Evolutionary conservation across 83 land plant species (phyloP).

Genomic region (Picea engelmannii): DNA sequence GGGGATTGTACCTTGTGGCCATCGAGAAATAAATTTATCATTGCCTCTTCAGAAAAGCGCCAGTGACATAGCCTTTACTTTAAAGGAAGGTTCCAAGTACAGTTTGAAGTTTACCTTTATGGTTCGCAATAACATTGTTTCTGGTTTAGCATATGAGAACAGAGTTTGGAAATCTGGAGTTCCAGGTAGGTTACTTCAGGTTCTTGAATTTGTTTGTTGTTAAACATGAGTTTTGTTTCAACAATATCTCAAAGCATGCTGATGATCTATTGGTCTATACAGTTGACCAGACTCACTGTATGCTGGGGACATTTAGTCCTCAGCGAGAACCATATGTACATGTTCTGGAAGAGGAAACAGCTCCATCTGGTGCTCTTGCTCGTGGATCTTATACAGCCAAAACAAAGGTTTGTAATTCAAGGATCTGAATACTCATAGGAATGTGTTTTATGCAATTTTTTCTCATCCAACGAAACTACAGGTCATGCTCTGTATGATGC

Average conservation of each 20-base stretch:
- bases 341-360: slow-evolving; percentile 62
- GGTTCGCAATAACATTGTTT: slow-evolving; percentile 77
- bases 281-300: slow-evolving; percentile 66
- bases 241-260: not conserved
- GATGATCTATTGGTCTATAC: not conserved
- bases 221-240: not conserved
- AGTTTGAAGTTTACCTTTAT: slow-evolving; percentile 55
- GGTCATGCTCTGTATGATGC: not conserved
- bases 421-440: not conserved
- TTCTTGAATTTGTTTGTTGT: not conserved
- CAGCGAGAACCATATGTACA: slow-evolving; percentile 62
- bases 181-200: slow-evolving; percentile 33
- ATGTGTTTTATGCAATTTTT: not conserved
- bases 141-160: slow-evolving; percentile 65
- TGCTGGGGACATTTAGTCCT: slow-evolving; percentile 86
- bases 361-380: slow-evolving; percentile 83
- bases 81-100: slow-evolving; percentile 66
- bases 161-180: slow-evolving; percentile 75
- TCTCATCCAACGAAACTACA: not conserved
- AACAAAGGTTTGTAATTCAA: slow-evolving; percentile 42
- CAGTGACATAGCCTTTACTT: slow-evolving; percentile 38
- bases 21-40: slow-evolving; percentile 37
- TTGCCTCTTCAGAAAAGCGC: slow-evolving; percentile 34
- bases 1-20: slow-evolving; percentile 42
- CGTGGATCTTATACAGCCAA: slow-evolving; percentile 73